Base-by-base conservation (phyloP, 148 eudicot genomes). In the Heliosperma pusillum region DNA sequence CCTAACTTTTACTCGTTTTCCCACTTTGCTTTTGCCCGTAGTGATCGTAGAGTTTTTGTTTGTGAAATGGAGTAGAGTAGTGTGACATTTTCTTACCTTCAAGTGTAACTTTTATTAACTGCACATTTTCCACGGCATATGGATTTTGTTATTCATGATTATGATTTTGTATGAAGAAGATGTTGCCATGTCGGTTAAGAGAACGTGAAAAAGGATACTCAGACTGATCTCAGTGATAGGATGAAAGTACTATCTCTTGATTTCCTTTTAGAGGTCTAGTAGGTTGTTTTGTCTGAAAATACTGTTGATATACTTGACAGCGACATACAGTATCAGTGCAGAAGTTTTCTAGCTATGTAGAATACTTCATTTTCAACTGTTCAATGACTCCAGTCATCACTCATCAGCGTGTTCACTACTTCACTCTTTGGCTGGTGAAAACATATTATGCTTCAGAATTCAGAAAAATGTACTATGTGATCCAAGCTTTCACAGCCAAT, bases 51-150 rank as follows among this genome's bases (percentile, higher is more conserved):
- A 45, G 11, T 45, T 22, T 68, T 52, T 24, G 24, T 67, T 50
- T 45, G 16, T 21, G 30, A 40, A 3, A 17, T 33, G 26, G 29
- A 22, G 30, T 19, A 56, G 19, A 25, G 36, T 3, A 22, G 20
- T 11, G 42, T 52, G 56, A 10, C 13, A 47, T 44, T 47, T 69
- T 27, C n/a, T 22, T 21, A 44, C 6, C 52, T 22, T 50, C 58
- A 25, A 26, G 59, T 70, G 40, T 26, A 67, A 70, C 60, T 50
- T 50, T 50, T 25, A 36, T 52, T 21, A 70, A 70, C 36, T 70
- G 21, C 60, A 24, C 19, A 25, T 70, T 42, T 20, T 65, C 42
- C 55, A 40, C 3, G 26, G 22, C 10, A 44, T 20, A 2, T 66
- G 50, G 50, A 66, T n/a, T 66, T 12, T 19, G 15, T 33, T 66